Base-by-base conservation (phyloP, 1,284 basidiomycete genomes). In the Cryptococcus depauperatus region DNA sequence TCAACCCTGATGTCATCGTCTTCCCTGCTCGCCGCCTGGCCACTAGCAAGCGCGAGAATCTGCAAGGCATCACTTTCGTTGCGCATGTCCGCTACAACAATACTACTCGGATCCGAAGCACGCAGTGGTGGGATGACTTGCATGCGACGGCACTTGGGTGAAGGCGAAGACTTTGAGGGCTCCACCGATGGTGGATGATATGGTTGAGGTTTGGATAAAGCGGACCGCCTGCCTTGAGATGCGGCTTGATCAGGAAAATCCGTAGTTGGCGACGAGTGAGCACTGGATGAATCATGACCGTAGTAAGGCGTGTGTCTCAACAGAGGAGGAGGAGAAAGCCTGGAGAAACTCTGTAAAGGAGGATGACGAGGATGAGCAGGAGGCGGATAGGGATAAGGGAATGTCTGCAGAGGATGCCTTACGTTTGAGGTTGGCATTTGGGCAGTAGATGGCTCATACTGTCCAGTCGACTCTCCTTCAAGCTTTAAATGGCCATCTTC, bases 21-120 rank as follows among this genome's bases (percentile, higher is more conserved):
- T 29, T 35, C 35, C 50, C 38, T 41, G 41, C 28, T 43, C 21
- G 50, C 44, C 21, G 48, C 50, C 23, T 55, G 51, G 10, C 52
- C 62, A 21, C 61, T 64, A 0, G 70, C 70, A 27, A 70, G 50
- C 7, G 70, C 70, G 9, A 72, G 58, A 16, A 72, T 69, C 14
- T 67, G 60, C 33, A 72, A 48, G 19, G 70, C 70, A 41, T 72
- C 70, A 19, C 56, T 59, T 47, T 72, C 70, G 35, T 72, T 72
- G 47, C 69, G 66, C 63, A 72, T 67, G 42, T 66, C 69, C 1
- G 68, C 69, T 9, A 68, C 62, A 28, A 72, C 64, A 33, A 72
- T 66, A 22, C 56, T 60, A 33, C 56, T 57, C 3, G 68, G 61
- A 34, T 70, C 68, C 13, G 61, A 50, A 2, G 55, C 64, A 26